These are phyloP conservation scores for Phytophthora pini DNA, from an alignment of 352 stramenopile species.

Conservation along the genomic window DNA sequence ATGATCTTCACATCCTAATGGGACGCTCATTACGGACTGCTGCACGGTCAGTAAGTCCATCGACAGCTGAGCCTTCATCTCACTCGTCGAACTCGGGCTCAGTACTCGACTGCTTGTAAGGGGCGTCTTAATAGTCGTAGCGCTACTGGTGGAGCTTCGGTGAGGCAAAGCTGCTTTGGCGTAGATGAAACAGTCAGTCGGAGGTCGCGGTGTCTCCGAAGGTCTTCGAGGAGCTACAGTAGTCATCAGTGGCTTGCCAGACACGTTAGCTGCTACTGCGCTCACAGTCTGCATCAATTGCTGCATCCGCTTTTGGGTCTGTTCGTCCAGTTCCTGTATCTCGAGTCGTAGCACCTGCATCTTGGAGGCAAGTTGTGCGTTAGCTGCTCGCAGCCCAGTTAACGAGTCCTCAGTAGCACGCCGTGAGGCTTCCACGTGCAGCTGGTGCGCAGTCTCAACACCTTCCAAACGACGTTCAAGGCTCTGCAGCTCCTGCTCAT, in stretches of 20 bases:
- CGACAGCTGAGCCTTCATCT: conserved; percentile 1
- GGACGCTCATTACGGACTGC: conserved; percentile 35
- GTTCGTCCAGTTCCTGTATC: conserved; percentile 42
- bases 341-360: conserved; percentile 54
- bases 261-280: neutral
- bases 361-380: conserved; percentile 50
- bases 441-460: conserved; percentile 24
- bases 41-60: conserved; percentile 39
- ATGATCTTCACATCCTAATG: conserved; percentile 31
- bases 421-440: conserved; percentile 34
- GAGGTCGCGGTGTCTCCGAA: too few relatives aligned
- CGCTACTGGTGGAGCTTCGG: conserved; percentile 6
- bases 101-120: conserved; percentile 7
- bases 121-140: conserved; percentile 14
- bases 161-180: conserved; percentile 49
- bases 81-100: neutral
- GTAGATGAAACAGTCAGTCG: conserved; percentile 54
- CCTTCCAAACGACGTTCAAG: conserved; percentile 40
- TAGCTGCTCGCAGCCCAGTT: conserved; percentile 21
- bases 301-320: conserved; percentile 34
- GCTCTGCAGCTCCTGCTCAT: conserved; percentile 23
- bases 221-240: conserved; percentile 12
- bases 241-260: conserved; percentile 9
- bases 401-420: conserved; percentile 30
- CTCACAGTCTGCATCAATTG: conserved; percentile 38